Evolutionary conservation across 108 stramenopile species (phyloP).

Genomic region (Nannochloropsis granulata): DNA sequence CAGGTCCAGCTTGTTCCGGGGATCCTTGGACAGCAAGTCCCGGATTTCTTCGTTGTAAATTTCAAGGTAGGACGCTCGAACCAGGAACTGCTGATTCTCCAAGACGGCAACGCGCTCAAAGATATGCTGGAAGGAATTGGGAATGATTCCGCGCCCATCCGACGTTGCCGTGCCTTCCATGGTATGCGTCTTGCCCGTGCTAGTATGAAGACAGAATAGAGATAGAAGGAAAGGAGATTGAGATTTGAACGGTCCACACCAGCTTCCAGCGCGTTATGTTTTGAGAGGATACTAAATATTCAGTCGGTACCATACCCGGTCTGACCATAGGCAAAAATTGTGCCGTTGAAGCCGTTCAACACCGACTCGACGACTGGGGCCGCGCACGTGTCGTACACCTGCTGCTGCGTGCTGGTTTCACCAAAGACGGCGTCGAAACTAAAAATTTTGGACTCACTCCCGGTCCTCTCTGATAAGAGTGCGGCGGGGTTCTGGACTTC

Average conservation of each 20-base stretch:
- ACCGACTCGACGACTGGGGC: slow-evolving; percentile 79
- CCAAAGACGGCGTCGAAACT: slow-evolving; percentile 86
- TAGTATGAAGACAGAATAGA: slow-evolving; percentile 12
- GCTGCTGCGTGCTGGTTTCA: slow-evolving; percentile 53
- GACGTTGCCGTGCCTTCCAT: slow-evolving; percentile 76
- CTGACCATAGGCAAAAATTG: slow-evolving; percentile 96
- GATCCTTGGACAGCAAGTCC: slow-evolving; percentile 59
- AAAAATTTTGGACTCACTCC: slow-evolving; percentile 62
- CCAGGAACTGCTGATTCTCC: slow-evolving; percentile 61
- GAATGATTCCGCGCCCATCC: slow-evolving; percentile 72
- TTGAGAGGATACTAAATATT: slow-evolving; percentile 39
- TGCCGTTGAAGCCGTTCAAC: slow-evolving; percentile 89
- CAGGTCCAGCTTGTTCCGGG: slow-evolving; percentile 50
- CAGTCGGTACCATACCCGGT: slow-evolving; percentile 44
- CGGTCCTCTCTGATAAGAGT: slow-evolving; percentile 6
- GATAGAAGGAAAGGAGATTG: background rate
- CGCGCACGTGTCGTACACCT: slow-evolving; percentile 75
- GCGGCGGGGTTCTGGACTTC: slow-evolving; percentile 53
- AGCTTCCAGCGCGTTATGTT: background rate
- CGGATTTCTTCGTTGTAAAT: slow-evolving; percentile 99
- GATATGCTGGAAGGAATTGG: slow-evolving; percentile 79
- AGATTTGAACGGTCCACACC: background rate
- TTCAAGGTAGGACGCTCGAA: slow-evolving; percentile 83
- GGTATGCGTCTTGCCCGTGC: slow-evolving; percentile 56
- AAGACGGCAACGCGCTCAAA: slow-evolving; percentile 50